Evolutionary conservation across 31 red algal genomes (phyloP), one percentile per base, ranked within the genome.

Genomic region (Bonnemaisonia californica): DNA sequence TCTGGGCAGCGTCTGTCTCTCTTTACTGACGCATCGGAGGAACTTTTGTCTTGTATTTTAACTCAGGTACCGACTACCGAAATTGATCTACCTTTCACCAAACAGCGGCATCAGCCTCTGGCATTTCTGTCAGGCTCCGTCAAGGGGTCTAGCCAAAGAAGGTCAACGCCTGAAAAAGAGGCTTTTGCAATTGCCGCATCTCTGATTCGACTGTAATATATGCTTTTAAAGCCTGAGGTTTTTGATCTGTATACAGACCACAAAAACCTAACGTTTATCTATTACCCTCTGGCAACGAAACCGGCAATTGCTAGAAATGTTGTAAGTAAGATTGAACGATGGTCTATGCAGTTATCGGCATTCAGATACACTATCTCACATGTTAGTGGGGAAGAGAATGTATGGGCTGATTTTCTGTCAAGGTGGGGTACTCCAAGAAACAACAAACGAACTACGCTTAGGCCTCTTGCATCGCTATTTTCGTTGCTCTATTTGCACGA

Each of bases 211-310:
- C 16, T 76, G 16, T 0, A 76, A 18, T 76, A 76, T 0, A 8
- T 76, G 13, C 51, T 57, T 9, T 8, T 63, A 24, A 8, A 32
- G 24, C 24, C 59, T 16, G 24, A 24, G 9, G 24, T 5, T 13
- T 57, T 76, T 29, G 18, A 16, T 22, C 27, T 0, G 7, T 76
- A 57, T 29, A 76, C 71, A 18, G 71, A 76, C 16, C 71, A 76
- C 27, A 57, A 23, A 12, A 76, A 57, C 21, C 30, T 76, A n/a
- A 39, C 12, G 11, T 76, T 28, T 27, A 76, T 76, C 36, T 76
- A 24, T 34, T 8, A 76, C 42, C 71, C 41, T 8, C n/a, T 36
- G 7, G 8, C 16, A 57, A 0, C 16, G 16, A 13, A 8, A 31
- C 24, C 12, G n/a, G 29, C 0, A 11, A 8, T 76, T 13, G 7